phyloP scores from a whole-genome alignment of 805 yeast species.

The Kodamaea kaohsiungensis region DNA sequence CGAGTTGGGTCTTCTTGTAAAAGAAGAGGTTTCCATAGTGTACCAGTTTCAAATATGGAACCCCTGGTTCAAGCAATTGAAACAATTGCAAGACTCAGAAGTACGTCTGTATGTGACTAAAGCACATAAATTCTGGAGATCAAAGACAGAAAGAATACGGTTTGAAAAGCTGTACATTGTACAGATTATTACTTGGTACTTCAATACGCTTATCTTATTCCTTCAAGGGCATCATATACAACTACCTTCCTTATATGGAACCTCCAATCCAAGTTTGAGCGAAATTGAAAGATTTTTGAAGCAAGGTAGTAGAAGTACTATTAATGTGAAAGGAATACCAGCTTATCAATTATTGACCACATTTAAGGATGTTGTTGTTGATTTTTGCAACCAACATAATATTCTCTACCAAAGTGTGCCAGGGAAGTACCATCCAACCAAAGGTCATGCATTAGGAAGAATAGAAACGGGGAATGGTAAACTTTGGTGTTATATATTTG shows the following conservation, averaged over 20 bases:
- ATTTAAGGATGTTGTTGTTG: slow-evolving; percentile 66
- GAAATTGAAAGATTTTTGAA: slow-evolving; percentile 1
- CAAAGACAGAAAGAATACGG: background rate
- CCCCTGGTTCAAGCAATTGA: slow-evolving; percentile 28
- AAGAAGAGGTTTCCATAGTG: slow-evolving; percentile 12
- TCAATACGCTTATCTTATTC: slow-evolving; percentile 16
- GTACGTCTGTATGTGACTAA: background rate
- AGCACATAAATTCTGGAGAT: slow-evolving; percentile 7
- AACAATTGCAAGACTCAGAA: background rate
- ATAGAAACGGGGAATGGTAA: slow-evolving; percentile 36
- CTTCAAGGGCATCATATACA: slow-evolving; percentile 8
- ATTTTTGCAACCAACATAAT: slow-evolving; percentile 54
- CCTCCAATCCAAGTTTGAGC: background rate
- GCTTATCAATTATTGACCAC: slow-evolving; percentile 45
- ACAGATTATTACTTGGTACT: slow-evolving; percentile 18
- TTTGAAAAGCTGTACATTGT: background rate
- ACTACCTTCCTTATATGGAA: slow-evolving; percentile 17
- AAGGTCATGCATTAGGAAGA: slow-evolving; percentile 48
- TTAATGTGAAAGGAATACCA: slow-evolving; percentile 40
- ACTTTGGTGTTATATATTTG: slow-evolving; percentile 53
- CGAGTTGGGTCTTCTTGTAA: slow-evolving; percentile 1
- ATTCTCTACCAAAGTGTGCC: slow-evolving; percentile 41
- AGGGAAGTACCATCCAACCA: slow-evolving; percentile 26
- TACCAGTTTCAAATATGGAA: slow-evolving; percentile 37
- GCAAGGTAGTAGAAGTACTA: slow-evolving; percentile 3